Conservation (phyloP, 169 alveolate species). For the Cryptosporidium andersoni region DNA sequence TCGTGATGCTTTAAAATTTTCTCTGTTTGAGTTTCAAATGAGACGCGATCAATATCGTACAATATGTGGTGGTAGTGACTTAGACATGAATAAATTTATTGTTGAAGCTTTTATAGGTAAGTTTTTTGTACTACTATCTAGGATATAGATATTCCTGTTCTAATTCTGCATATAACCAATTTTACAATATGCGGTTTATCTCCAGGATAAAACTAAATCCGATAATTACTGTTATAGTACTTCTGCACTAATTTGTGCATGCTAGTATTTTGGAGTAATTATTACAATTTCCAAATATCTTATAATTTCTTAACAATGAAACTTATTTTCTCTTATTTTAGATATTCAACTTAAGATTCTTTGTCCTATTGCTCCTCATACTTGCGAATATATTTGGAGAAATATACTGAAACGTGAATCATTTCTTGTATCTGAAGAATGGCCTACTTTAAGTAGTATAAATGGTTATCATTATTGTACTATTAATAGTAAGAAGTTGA, state of each 20-base stretch:
- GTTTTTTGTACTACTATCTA: neutral
- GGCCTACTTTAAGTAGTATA: constrained; percentile 77
- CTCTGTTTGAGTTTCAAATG: constrained; percentile 84
- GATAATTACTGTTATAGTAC: neutral
- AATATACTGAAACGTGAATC: constrained; percentile 78
- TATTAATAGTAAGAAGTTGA: constrained; percentile 47
- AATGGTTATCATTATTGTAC: constrained; percentile 1
- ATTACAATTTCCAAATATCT: neutral
- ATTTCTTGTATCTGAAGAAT: constrained; percentile 76
- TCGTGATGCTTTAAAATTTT: constrained; percentile 87
- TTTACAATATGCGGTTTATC: constrained; percentile 37
- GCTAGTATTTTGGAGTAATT: neutral
- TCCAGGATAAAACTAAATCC: constrained; percentile 50
- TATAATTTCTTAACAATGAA: neutral
- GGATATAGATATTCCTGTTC: constrained; percentile 33
- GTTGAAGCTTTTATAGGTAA: constrained; percentile 38
- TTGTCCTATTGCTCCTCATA: constrained; percentile 90
- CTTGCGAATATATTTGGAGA: constrained; percentile 90
- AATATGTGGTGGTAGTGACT: constrained; percentile 73
- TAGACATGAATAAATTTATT: constrained; percentile 12
- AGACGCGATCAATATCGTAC: constrained; percentile 79
- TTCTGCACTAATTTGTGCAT: neutral
- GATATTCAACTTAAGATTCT: constrained; percentile 84
- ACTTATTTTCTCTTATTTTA: constrained; percentile 6
- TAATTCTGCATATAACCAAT: constrained; percentile 25